Evolutionary conservation across 805 yeast genomes (phyloP).

Genomic region (Hanseniaspora mollemarum): DNA sequence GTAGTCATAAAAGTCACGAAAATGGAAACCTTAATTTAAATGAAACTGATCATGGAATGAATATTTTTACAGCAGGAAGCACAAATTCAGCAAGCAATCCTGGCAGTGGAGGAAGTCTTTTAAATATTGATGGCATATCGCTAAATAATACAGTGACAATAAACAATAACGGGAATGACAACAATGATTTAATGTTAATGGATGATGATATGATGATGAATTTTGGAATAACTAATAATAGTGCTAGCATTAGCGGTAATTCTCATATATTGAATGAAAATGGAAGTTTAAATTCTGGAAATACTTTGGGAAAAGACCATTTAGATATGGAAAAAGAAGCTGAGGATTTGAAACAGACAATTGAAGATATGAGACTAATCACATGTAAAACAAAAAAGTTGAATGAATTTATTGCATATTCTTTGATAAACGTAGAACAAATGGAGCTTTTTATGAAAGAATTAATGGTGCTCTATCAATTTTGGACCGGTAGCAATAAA

Average conservation of each 20-base stretch:
- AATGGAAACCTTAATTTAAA: constrained; percentile 13
- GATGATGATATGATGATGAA: neutral
- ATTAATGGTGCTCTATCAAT: constrained; percentile 63
- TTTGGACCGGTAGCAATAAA: constrained; percentile 39
- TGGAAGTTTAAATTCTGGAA: neutral
- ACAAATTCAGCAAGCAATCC: constrained; percentile 1
- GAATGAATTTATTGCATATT: constrained; percentile 56
- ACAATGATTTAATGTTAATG: constrained; percentile 4
- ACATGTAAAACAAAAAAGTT: constrained; percentile 33
- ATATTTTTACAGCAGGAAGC: neutral
- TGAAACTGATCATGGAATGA: constrained; percentile 5
- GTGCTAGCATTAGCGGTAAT: neutral
- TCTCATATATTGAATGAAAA: neutral
- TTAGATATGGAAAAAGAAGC: neutral
- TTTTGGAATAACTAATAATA: neutral
- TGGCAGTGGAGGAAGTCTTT: neutral
- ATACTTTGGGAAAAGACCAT: neutral
- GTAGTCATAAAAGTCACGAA: constrained; percentile 21
- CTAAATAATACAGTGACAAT: neutral
- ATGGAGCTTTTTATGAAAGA: constrained; percentile 78
- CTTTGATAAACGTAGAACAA: constrained; percentile 66
- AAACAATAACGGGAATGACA: constrained; percentile 2
- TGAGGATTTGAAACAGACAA: constrained; percentile 5
- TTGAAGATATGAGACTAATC: neutral
- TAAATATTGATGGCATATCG: neutral